Evolutionary conservation across 331 rosid genomes (phyloP).

Genomic region (Stylosanthes scabra): DNA sequence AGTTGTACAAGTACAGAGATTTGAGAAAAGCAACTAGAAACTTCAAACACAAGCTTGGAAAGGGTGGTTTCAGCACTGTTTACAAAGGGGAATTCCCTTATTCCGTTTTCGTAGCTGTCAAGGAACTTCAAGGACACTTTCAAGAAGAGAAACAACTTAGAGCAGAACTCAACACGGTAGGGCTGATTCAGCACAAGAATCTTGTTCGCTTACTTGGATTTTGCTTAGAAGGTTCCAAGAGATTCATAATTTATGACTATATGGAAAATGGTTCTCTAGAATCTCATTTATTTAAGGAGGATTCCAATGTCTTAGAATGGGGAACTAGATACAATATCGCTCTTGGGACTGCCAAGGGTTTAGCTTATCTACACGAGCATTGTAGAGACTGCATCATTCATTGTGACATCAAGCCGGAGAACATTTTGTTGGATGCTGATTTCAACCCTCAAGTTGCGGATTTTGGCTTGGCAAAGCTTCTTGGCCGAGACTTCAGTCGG

Average conservation of each 20-base stretch:
- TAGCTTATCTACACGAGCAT: conserved; percentile 45
- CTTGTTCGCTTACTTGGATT: conserved; percentile 46
- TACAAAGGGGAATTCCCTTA: conserved; percentile 43
- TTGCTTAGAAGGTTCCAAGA: conserved; percentile 33
- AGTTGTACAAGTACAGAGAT: conserved; percentile 15
- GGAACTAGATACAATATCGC: conserved; percentile 44
- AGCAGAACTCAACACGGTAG: conserved; percentile 46
- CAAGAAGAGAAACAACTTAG: conserved; percentile 46
- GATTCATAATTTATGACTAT: conserved; percentile 48
- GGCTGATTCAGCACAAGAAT: conserved; percentile 46
- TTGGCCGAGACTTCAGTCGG: conserved; percentile 39
- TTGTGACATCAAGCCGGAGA: conserved; percentile 55
- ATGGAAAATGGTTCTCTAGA: conserved; percentile 51
- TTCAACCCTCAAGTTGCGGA: conserved; percentile 48
- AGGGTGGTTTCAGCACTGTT: conserved; percentile 54
- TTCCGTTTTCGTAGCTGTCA: conserved; percentile 37
- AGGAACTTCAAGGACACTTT: conserved; percentile 39
- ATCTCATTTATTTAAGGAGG: conserved; percentile 35
- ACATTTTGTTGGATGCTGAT: conserved; percentile 45
- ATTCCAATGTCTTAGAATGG: conserved; percentile 36
- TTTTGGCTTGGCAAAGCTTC: conserved; percentile 50
- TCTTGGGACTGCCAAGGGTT: conserved; percentile 47
- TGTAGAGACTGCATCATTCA: conserved; percentile 53
- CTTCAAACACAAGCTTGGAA: conserved; percentile 41
- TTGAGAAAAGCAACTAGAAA: conserved; percentile 32